A percentile compares a stretch with the other conserved stretches of the same genome.
Evolutionary conservation across 345 rosid genomes (phyloP).

Genomic region (Psidium friedrichsthalianum): DNA sequence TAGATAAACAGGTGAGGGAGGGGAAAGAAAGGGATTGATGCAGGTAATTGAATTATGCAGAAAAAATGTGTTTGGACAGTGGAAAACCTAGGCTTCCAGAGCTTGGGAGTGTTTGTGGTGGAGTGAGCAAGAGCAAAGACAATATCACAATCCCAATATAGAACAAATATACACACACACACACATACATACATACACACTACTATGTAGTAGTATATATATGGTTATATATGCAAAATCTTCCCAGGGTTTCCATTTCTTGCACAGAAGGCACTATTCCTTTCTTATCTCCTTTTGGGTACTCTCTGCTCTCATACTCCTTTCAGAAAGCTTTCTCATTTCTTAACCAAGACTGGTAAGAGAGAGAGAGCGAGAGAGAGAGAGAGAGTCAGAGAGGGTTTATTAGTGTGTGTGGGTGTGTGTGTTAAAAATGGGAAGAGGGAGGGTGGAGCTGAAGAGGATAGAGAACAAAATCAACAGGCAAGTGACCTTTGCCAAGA

Average conservation of each 20-base stretch:
- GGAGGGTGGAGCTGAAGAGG: constrained; percentile 55
- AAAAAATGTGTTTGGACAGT: background rate
- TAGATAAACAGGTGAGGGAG: background rate
- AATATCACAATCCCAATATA: background rate
- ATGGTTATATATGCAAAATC: background rate
- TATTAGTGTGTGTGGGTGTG: background rate
- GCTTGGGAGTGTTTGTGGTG: background rate
- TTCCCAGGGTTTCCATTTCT: background rate
- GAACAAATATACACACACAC: background rate
- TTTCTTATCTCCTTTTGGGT: background rate
- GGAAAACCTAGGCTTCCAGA: background rate
- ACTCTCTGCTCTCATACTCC: background rate
- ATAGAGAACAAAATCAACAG: constrained; percentile 62
- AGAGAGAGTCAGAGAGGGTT: background rate
- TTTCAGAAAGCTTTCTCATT: constrained; percentile 9
- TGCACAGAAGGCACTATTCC: background rate
- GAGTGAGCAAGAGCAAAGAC: background rate
- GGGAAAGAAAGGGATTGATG: background rate
- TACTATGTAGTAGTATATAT: background rate
- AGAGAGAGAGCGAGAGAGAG: background rate
- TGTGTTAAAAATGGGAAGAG: constrained; percentile 38
- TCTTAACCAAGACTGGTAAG: constrained; percentile 24
- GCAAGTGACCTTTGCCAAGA: constrained; percentile 58
- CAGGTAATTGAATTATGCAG: background rate
- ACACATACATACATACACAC: background rate